Conservation (phyloP, 2,329 filamentous ascomycete species). For the Rhynchosporium graminicola region DNA sequence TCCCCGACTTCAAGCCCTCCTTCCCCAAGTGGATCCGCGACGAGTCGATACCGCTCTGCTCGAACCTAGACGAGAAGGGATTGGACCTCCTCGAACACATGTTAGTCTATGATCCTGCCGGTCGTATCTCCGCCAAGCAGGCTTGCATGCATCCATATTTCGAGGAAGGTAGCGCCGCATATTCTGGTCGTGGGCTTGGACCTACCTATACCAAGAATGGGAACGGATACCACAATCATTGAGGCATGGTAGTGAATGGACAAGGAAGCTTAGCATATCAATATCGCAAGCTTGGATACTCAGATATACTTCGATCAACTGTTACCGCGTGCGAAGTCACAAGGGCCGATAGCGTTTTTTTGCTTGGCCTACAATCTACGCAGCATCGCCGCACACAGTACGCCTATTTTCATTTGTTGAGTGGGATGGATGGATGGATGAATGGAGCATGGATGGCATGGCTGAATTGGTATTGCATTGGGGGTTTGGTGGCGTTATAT, state of each 20-base stretch:
- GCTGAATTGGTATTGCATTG: constrained; percentile 17
- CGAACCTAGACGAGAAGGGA: constrained; percentile 70
- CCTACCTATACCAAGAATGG: constrained; percentile 37
- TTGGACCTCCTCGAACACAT: constrained; percentile 68
- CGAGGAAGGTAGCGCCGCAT: constrained; percentile 42
- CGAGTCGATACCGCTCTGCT: constrained; percentile 64
- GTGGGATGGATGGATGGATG: constrained; percentile 14
- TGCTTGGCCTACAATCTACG: background rate
- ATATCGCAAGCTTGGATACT: constrained; percentile 18
- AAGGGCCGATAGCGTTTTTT: constrained; percentile 13
- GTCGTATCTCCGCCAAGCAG: constrained; percentile 86
- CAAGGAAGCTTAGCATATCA: constrained; percentile 21
- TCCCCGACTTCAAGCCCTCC: constrained; percentile 88
- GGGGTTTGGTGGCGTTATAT: constrained; percentile 21
- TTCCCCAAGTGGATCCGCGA: constrained; percentile 90
- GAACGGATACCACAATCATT: constrained; percentile 30
- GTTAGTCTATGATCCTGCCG: constrained; percentile 84
- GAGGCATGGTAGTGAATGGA: constrained; percentile 18
- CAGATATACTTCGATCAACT: constrained; percentile 31
- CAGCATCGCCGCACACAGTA: background rate
- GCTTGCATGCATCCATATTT: constrained; percentile 86
- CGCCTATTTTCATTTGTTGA: constrained; percentile 17
- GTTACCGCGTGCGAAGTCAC: constrained; percentile 24
- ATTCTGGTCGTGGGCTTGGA: constrained; percentile 40
- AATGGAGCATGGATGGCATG: constrained; percentile 20